Base-by-base conservation (phyloP, 192 early-diverging fungal species). In the Coemansia reversa region DNA sequence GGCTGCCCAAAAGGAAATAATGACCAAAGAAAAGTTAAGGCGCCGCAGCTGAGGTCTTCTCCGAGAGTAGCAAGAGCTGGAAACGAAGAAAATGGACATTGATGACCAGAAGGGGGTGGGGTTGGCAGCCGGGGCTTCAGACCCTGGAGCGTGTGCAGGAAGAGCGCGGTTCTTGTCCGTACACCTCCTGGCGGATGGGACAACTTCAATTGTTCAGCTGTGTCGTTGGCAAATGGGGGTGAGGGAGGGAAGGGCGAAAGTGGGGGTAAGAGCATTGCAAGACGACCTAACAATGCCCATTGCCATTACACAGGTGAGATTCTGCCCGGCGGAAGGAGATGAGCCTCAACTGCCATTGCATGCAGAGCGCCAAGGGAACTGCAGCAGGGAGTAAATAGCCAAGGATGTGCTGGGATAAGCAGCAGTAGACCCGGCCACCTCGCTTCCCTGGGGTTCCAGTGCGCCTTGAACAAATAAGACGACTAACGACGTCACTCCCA, bases 1-100 rank as follows among this genome's bases (percentile, higher is more conserved):
- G 4, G 62, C 6, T 35, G 20, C 52, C 39, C 60, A 54, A 63
- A 63, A 27, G 62, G 51, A 45, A 63, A 63, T 35, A 52, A 53
- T 35, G 51, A 9, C 60, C 33, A 30, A 51, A 27, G n/a, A 55
- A 63, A 63, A 28, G 35, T 50, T 16, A 60, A 60, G 23, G 55
- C 55, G 23, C 22, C 12, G 51, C 51, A 45, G 39, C 9, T 20
- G 60, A 62, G 48, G 49, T 33, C 60, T 45, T 33, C 47, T 28
- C 49, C 60, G 32, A 27, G 51, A 52, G 51, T 6, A 23, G 51
- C 51, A 22, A 22, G 23, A 23, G 25, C 25, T 27, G 23, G 51
- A 52, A 23, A 22, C 23, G 27, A 20, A 57, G 55, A 57, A 33
- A 33, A 20, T n/a, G n/a, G 55, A 8, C 33, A 33, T 33, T 56